phyloP scores from a whole-genome alignment of 106 monocot genomes.

The Dendrobium nobile region DNA sequence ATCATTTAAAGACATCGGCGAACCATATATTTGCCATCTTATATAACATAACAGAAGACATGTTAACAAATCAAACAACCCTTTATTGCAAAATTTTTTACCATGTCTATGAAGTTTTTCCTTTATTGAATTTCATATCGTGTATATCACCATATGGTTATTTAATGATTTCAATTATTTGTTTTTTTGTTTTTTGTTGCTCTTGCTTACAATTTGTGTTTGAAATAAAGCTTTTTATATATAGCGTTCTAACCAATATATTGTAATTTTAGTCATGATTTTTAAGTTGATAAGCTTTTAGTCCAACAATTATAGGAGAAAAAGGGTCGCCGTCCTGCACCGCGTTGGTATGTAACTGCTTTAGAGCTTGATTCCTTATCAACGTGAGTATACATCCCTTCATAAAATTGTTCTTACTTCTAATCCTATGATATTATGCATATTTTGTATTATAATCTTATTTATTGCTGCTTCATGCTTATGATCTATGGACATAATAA shows the following conservation, averaged over 20 bases:
- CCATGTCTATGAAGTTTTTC: background rate
- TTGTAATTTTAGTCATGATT: background rate
- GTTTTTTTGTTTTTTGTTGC: background rate
- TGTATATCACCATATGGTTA: background rate
- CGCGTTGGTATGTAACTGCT: slow-evolving; percentile 73
- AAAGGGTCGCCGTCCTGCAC: slow-evolving; percentile 58
- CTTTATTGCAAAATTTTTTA: background rate
- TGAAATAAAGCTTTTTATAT: background rate
- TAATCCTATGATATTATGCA: background rate
- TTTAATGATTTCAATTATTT: background rate
- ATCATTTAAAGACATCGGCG: background rate
- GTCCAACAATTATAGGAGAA: slow-evolving; percentile 46
- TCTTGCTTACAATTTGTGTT: background rate
- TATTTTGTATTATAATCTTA: background rate
- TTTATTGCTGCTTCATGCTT: background rate
- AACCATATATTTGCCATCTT: no score
- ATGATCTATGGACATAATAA: background rate
- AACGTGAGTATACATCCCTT: slow-evolving; percentile 51
- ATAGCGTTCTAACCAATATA: background rate
- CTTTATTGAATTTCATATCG: background rate
- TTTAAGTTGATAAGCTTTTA: background rate
- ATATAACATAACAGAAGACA: background rate
- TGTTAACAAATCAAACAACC: background rate
- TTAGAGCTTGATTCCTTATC: slow-evolving; percentile 82
- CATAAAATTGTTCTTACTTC: background rate